Percentiles rank a stretch among this genome's conserved stretches.
Evolutionary conservation across 768 basidiomycete species (phyloP).

Genomic region (Kwoniella sp.): DNA sequence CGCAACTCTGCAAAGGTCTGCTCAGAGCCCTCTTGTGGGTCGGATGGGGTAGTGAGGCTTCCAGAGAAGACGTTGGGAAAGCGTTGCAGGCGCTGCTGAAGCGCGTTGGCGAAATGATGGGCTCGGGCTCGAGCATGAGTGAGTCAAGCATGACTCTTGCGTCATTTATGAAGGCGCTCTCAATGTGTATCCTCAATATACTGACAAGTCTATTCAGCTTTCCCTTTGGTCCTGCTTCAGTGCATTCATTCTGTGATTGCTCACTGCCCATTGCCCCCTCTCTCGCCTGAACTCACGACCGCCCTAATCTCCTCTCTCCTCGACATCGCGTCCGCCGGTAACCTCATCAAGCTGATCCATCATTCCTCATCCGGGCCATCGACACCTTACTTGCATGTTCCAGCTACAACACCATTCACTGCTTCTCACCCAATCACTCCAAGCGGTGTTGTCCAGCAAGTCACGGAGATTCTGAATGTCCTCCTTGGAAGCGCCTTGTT

Average conservation of each 20-base stretch:
- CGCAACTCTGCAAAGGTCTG: constrained; percentile 36
- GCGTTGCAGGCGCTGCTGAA: constrained; percentile 29
- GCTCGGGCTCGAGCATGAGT: constrained; percentile 24
- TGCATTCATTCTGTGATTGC: constrained; percentile 35
- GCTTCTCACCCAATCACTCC: constrained; percentile 39
- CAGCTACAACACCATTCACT: constrained; percentile 14
- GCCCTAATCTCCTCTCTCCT: constrained; percentile 23
- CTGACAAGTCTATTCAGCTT: constrained; percentile 27
- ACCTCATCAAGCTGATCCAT: constrained; percentile 41
- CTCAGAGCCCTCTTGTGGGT: constrained; percentile 45
- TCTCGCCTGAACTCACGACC: constrained; percentile 14
- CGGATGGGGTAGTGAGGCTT: constrained; percentile 23
- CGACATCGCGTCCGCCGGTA: constrained; percentile 29
- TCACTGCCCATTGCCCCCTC: constrained; percentile 29
- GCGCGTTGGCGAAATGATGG: constrained; percentile 29
- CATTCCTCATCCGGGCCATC: constrained; percentile 31
- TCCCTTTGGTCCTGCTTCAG: constrained; percentile 40
- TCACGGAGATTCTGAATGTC: constrained; percentile 38
- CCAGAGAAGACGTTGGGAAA: constrained; percentile 22
- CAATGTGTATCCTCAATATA: background rate
- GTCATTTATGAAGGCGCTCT: background rate
- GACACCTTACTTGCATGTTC: constrained; percentile 16
- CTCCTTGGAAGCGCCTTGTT: constrained; percentile 36
- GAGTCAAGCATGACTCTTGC: constrained; percentile 7
- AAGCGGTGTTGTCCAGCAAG: constrained; percentile 33